Percentiles rank a stretch among this genome's conserved stretches.
Conservation (phyloP, 1,284 basidiomycete genomes). For the Sporisorium exsertum region DNA sequence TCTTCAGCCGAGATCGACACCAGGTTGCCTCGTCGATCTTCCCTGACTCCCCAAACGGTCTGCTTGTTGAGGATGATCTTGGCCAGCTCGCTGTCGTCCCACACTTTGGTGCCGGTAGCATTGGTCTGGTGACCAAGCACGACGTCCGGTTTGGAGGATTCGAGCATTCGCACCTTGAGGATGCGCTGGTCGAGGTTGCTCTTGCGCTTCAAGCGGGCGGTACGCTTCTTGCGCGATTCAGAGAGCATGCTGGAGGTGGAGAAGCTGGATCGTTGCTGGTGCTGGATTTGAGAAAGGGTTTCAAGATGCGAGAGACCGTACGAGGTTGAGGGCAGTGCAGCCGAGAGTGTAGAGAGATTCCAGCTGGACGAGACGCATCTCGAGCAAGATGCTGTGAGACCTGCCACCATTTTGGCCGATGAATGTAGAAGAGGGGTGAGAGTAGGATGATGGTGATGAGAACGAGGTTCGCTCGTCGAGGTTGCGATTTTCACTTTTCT, state of each 20-base stretch:
- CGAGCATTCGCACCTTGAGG: constrained; percentile 65
- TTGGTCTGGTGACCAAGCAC: constrained; percentile 77
- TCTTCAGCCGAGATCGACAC: constrained; percentile 27
- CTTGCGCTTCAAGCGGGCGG: constrained; percentile 61
- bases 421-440: background rate
- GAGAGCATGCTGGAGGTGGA: constrained; percentile 41
- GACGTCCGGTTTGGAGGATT: constrained; percentile 75
- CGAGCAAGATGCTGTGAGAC: constrained; percentile 31
- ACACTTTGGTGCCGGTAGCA: constrained; percentile 60
- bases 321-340: constrained; percentile 34
- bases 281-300: constrained; percentile 1
- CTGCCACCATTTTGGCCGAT: constrained; percentile 23
- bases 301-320: constrained; percentile 20
- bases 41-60: constrained; percentile 62
- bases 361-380: constrained; percentile 28
- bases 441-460: constrained; percentile 1
- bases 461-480: background rate
- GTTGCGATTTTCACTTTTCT: constrained; percentile 10
- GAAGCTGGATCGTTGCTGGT: constrained; percentile 27
- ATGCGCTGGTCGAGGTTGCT: constrained; percentile 66
- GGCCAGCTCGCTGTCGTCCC: constrained; percentile 59
- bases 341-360: constrained; percentile 30
- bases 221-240: constrained; percentile 57
- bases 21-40: constrained; percentile 64
- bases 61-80: constrained; percentile 60